Evolutionary conservation across 768 basidiomycete species (phyloP).

Genomic region (Leccinum longicurvipes): DNA sequence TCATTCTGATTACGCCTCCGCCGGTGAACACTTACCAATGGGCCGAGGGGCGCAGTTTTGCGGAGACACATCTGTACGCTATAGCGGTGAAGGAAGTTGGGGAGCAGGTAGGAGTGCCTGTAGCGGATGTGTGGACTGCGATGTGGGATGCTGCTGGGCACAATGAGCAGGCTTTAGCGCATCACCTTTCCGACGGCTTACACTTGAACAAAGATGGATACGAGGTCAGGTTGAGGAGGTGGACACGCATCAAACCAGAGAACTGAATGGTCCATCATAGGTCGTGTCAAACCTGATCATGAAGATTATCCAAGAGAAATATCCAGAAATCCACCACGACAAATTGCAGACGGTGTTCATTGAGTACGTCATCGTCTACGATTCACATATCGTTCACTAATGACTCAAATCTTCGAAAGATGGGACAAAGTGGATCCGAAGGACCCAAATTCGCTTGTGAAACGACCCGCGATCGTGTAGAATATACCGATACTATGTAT

Average conservation of each 20-base stretch:
- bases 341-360: conserved; percentile 57
- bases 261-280: conserved; percentile 36
- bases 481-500: background rate
- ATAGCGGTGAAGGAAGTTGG: conserved; percentile 65
- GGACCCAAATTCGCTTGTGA: conserved; percentile 22
- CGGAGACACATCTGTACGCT: conserved; percentile 64
- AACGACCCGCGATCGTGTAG: conserved; percentile 16
- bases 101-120: conserved; percentile 48
- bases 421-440: conserved; percentile 23
- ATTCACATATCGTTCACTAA: conserved; percentile 2
- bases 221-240: conserved; percentile 41
- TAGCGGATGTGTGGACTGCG: conserved; percentile 71
- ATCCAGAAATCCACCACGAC: conserved; percentile 69
- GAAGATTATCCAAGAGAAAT: conserved; percentile 49
- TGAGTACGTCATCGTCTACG: conserved; percentile 43
- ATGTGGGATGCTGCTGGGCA: conserved; percentile 75
- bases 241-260: background rate
- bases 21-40: conserved; percentile 71
- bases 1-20: conserved; percentile 83
- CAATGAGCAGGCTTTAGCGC: conserved; percentile 48
- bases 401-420: conserved; percentile 13
- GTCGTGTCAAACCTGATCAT: conserved; percentile 63
- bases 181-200: conserved; percentile 69
- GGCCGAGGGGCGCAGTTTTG: conserved; percentile 48
- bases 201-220: conserved; percentile 80